Evolutionary conservation across 257 asterid species (phyloP).

Genomic region (Coffea eugenioides): DNA sequence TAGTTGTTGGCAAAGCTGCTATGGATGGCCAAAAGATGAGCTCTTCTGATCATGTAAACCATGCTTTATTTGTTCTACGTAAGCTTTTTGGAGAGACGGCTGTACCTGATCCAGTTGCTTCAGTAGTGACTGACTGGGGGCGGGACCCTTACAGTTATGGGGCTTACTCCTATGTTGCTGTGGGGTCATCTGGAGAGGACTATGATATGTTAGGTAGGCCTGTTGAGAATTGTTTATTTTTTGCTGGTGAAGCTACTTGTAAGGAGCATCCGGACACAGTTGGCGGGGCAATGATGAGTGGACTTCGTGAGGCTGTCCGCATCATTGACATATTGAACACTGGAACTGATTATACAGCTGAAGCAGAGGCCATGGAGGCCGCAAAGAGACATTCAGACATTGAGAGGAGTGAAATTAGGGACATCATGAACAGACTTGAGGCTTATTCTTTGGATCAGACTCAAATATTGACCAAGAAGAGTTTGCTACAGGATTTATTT

Average conservation of each 20-base stretch:
- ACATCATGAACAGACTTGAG: constrained; percentile 74
- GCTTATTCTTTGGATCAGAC: constrained; percentile 67
- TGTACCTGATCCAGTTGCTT: constrained; percentile 89
- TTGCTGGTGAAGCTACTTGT: constrained; percentile 99
- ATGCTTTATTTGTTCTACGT: constrained; percentile 82
- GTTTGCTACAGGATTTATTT: constrained; percentile 76
- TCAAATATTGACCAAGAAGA: constrained; percentile 53
- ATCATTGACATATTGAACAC: constrained; percentile 67
- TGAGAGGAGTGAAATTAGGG: constrained; percentile 82
- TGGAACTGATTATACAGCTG: constrained; percentile 82
- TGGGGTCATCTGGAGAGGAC: constrained; percentile 98
- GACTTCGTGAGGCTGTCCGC: constrained; percentile 95
- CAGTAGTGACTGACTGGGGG: constrained; percentile 99
- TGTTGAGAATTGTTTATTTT: constrained; percentile 86
- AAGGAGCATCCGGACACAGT: constrained; percentile 99
- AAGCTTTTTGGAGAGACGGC: constrained; percentile 85
- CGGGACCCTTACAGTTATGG: constrained; percentile 92
- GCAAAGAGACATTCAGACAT: constrained; percentile 68
- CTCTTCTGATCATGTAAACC: constrained; percentile 73
- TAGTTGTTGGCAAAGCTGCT: constrained; percentile 98
- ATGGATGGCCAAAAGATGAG: constrained; percentile 66
- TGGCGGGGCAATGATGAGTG: constrained; percentile 99
- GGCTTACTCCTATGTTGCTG: constrained; percentile 98
- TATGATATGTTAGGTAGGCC: constrained; percentile 92
- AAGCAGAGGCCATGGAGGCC: constrained; percentile 87